These are phyloP conservation scores for Carex pumila DNA, from an alignment of 176 grass and related monocot species.

Conservation along the genomic window DNA sequence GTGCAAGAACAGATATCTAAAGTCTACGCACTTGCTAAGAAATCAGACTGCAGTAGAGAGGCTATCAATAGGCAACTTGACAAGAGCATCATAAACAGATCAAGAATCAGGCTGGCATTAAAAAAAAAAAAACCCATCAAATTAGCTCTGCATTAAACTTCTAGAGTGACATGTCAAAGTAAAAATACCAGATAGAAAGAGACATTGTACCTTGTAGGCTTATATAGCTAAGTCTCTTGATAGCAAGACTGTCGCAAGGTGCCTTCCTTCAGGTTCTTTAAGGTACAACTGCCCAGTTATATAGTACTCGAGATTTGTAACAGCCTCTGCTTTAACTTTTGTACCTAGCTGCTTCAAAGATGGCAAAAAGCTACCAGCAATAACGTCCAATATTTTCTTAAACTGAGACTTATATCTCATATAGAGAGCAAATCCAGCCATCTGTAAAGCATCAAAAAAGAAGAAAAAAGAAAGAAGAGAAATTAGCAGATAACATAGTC, in stretches of 20 bases:
- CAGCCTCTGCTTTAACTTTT: constrained; percentile 33
- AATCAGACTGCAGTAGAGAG: not conserved
- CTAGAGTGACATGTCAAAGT: not conserved
- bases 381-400: constrained; percentile 53
- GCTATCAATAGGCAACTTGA: not conserved
- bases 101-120: not conserved
- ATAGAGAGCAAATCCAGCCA: constrained; percentile 67
- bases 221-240: constrained; percentile 26
- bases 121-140: not conserved
- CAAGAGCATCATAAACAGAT: not conserved
- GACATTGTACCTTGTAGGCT: not conserved
- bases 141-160: not conserved
- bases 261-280: constrained; percentile 66
- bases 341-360: constrained; percentile 52
- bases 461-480: not conserved
- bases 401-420: constrained; percentile 71
- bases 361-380: constrained; percentile 53
- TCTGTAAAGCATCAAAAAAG: constrained; percentile 29
- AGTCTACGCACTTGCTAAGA: not conserved
- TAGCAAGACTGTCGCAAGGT: constrained; percentile 39
- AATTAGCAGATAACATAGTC: not conserved
- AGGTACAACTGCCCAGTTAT: constrained; percentile 50
- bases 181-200: not conserved
- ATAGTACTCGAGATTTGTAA: constrained; percentile 54
- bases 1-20: not conserved